Evolutionary conservation across 768 basidiomycete genomes (phyloP).

Genomic region (Rossbeevera mucosa): DNA sequence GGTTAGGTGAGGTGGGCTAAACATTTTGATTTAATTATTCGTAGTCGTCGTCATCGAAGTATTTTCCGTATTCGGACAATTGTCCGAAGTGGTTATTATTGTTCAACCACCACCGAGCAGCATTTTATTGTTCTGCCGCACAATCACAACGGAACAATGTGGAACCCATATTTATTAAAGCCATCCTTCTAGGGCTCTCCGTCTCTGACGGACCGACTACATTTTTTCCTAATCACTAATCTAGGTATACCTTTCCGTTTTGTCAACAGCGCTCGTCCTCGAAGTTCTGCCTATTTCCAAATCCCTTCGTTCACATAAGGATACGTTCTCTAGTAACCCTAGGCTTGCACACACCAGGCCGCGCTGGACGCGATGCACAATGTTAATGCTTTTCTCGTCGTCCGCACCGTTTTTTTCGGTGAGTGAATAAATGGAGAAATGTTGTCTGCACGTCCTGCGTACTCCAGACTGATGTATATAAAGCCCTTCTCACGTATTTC

Average conservation of each 20-base stretch:
- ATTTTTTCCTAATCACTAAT: conserved; percentile 2
- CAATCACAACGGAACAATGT: conserved; percentile 5
- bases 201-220: conserved; percentile 23
- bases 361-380: conserved; percentile 37
- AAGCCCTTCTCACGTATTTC: conserved; percentile 44
- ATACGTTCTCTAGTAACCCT: conserved; percentile 13
- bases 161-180: conserved; percentile 12
- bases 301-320: neutral
- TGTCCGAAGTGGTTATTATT: conserved; percentile 5
- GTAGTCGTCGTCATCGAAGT: too few species aligned
- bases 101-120: conserved; percentile 1
- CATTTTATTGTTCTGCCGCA: conserved; percentile 20
- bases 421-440: conserved; percentile 16
- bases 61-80: conserved; percentile 28
- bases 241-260: conserved; percentile 2
- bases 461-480: conserved; percentile 1
- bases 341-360: conserved; percentile 6
- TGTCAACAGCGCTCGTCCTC: neutral
- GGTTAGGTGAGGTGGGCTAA: too few species aligned
- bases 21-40: too few species aligned
- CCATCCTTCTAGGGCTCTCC: neutral
- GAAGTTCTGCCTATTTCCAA: neutral
- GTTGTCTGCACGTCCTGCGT: neutral
- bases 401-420: conserved; percentile 59
- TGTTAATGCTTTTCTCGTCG: conserved; percentile 51